phyloP scores from a whole-genome alignment of 345 rosid species.

The Jatropha curcas region DNA sequence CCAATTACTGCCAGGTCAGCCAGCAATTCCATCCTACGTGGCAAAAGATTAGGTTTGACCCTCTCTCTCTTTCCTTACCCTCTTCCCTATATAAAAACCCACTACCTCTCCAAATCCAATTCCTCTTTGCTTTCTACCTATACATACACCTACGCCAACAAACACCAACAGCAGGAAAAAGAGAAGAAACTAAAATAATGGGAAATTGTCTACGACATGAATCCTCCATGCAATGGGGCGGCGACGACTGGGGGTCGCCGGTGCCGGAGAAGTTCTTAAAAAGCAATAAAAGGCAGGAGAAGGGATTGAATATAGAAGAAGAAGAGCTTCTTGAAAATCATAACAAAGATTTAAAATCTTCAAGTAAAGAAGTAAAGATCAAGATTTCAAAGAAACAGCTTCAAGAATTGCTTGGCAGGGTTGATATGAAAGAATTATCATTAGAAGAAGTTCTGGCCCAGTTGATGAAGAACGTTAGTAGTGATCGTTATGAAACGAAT shows the following conservation, averaged over 20 bases:
- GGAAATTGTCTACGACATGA: slow-evolving; percentile 50
- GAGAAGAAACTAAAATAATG: slow-evolving; percentile 38
- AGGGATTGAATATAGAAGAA: slow-evolving; percentile 4
- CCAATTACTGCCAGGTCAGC: slow-evolving; percentile 43
- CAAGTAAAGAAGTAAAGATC: slow-evolving; percentile 43
- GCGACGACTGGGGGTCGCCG: slow-evolving; percentile 50
- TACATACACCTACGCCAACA: background rate
- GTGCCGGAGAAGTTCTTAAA: background rate
- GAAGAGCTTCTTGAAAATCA: slow-evolving; percentile 14
- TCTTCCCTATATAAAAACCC: slow-evolving; percentile 8
- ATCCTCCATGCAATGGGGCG: slow-evolving; percentile 48
- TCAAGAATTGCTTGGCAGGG: slow-evolving; percentile 49
- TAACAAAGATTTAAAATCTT: background rate
- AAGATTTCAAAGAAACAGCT: slow-evolving; percentile 58
- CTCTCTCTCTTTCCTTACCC: background rate
- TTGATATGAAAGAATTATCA: slow-evolving; percentile 39
- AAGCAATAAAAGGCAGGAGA: background rate
- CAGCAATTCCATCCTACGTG: slow-evolving; percentile 29
- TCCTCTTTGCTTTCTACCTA: slow-evolving; percentile 7
- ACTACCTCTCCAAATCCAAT: slow-evolving; percentile 1
- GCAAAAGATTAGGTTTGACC: slow-evolving; percentile 44
- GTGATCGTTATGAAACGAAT: slow-evolving; percentile 17
- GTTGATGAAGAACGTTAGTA: slow-evolving; percentile 25
- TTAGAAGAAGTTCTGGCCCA: slow-evolving; percentile 45
- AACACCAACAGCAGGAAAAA: background rate